These are phyloP conservation scores for Pontederia paniculata DNA, from an alignment of 176 grass and related monocot genomes.

Conservation along the genomic window DNA sequence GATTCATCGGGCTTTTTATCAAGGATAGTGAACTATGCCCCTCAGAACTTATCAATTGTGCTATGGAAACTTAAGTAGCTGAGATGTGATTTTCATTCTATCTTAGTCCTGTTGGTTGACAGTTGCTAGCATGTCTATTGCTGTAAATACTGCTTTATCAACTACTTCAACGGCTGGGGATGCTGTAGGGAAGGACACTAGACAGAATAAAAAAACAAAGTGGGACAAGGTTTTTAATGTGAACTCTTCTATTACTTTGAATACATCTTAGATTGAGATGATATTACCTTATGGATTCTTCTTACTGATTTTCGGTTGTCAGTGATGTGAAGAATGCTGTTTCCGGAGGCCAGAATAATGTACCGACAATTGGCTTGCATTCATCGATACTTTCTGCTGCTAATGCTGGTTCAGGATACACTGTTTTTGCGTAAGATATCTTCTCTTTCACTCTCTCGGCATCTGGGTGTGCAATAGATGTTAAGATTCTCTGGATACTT, in stretches of 20 bases:
- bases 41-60: not conserved
- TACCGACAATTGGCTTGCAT: slow-evolving; percentile 22
- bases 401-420: slow-evolving; percentile 77
- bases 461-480: too few relatives aligned
- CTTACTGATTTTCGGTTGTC: slow-evolving; percentile 45
- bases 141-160: slow-evolving; percentile 24
- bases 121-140: slow-evolving; percentile 25
- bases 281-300: slow-evolving; percentile 19
- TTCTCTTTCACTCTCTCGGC: too few relatives aligned
- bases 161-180: slow-evolving; percentile 28
- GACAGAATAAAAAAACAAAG: slow-evolving; percentile 86
- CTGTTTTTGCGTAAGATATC: slow-evolving; percentile 81
- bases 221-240: slow-evolving; percentile 80
- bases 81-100: not conserved
- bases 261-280: slow-evolving; percentile 8
- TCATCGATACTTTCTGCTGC: slow-evolving; percentile 43
- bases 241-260: not conserved
- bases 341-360: slow-evolving; percentile 38
- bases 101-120: not conserved
- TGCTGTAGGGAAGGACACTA: slow-evolving; percentile 39
- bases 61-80: not conserved
- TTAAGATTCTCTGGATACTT: too few relatives aligned
- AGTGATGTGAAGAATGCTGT: slow-evolving; percentile 51
- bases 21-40: not conserved
- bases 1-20: not conserved